phyloP scores from a whole-genome alignment of 495 filamentous ascomycete species.

The Cercophora newfieldiana region DNA sequence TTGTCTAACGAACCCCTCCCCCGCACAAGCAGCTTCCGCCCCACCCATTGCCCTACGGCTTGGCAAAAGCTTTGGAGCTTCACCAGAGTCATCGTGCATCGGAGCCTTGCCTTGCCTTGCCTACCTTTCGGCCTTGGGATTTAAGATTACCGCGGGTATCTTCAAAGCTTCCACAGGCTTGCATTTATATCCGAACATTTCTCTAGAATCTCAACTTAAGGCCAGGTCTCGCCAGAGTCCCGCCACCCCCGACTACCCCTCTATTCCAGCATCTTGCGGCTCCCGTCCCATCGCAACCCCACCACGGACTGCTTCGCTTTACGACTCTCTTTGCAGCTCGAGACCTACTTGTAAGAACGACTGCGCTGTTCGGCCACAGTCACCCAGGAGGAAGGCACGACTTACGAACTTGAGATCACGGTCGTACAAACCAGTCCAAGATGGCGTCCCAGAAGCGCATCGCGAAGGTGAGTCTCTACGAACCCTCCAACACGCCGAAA shows the following conservation, averaged over 20 bases:
- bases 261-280: neutral
- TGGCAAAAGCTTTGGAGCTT: neutral
- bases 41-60: neutral
- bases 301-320: neutral
- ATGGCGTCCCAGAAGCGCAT: slow-evolving; percentile 8
- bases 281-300: neutral
- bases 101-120: neutral
- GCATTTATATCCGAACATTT: no score
- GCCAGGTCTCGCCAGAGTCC: no score
- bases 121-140: neutral
- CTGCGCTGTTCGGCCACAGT: no score
- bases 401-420: no score
- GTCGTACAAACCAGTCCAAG: neutral
- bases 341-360: no score
- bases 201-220: no score
- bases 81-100: neutral
- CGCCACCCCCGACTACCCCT: neutral
- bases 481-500: no score
- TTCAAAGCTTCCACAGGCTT: neutral
- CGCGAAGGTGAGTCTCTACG: neutral
- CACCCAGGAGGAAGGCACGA: no score
- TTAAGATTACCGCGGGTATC: neutral
- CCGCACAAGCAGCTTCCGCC: neutral
- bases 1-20: neutral
- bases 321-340: neutral